Conservation (phyloP, 176 grass and related monocot species). For the Olyra latifolia region DNA sequence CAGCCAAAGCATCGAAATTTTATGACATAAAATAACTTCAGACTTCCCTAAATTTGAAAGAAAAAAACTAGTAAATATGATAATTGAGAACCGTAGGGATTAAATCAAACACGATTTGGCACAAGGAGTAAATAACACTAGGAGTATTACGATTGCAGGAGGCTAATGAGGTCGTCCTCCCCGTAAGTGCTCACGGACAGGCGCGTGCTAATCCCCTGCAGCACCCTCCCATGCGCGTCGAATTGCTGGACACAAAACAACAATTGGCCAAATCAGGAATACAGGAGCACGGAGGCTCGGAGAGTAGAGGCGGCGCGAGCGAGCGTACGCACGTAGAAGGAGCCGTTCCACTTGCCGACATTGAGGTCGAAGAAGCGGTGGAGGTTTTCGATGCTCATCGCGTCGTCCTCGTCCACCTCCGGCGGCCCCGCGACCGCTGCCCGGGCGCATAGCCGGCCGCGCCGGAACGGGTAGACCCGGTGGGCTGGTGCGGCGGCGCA, state of each 20-base stretch:
- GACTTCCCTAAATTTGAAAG: neutral
- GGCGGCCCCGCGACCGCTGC: conserved; percentile 44
- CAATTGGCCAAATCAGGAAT: neutral
- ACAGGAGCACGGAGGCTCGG: neutral
- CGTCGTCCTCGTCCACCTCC: conserved; percentile 53
- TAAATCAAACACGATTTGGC: neutral
- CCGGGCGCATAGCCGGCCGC: conserved; percentile 21
- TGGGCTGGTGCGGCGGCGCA: neutral
- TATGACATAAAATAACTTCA: neutral
- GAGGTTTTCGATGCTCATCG: conserved; percentile 81
- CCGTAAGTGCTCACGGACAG: conserved; percentile 83
- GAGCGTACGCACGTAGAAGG: conserved; percentile 64
- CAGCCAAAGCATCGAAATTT: neutral
- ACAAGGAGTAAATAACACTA: neutral
- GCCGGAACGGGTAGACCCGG: conserved; percentile 16
- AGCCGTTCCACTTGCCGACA: conserved; percentile 81
- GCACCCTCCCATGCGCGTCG: conserved; percentile 61
- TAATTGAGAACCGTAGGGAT: neutral
- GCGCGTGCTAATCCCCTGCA: conserved; percentile 71
- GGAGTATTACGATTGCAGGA: conserved; percentile 76
- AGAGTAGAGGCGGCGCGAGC: neutral
- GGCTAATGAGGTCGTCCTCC: conserved; percentile 82
- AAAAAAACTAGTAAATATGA: neutral
- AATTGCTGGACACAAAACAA: conserved; percentile 66
- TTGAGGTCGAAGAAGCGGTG: conserved; percentile 73